A percentile compares a stretch with the other conserved stretches of the same genome.
Evolutionary conservation across 176 grass and related monocot species (phyloP).

Genomic region (Typha latifolia): DNA sequence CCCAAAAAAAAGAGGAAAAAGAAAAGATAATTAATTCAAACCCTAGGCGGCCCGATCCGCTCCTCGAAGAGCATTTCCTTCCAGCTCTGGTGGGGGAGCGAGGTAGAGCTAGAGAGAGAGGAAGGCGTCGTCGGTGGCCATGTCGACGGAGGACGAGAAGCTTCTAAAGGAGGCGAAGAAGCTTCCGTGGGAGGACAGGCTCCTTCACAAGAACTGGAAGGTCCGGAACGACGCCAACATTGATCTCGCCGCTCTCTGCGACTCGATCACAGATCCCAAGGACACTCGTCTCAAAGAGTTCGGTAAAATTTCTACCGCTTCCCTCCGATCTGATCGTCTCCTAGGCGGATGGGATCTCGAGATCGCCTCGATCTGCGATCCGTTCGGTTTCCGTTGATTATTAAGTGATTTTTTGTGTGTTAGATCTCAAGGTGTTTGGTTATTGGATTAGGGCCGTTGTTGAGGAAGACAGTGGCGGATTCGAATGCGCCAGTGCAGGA

Average conservation of each 20-base stretch:
- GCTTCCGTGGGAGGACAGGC: slow-evolving; percentile 89
- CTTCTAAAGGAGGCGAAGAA: slow-evolving; percentile 99
- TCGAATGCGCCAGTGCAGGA: slow-evolving; percentile 96
- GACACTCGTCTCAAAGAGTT: slow-evolving; percentile 87
- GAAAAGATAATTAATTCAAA: slow-evolving; percentile 34
- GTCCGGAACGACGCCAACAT: slow-evolving; percentile 98
- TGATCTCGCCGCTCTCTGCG: slow-evolving; percentile 81
- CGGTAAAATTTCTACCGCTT: slow-evolving; percentile 38
- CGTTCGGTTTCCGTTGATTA: slow-evolving; percentile 15
- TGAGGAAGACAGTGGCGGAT: slow-evolving; percentile 91
- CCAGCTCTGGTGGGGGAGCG: neutral
- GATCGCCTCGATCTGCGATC: slow-evolving; percentile 23
- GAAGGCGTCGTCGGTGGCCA: slow-evolving; percentile 29
- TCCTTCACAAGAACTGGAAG: slow-evolving; percentile 99
- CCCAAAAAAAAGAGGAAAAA: neutral
- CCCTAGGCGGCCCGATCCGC: slow-evolving; percentile 33
- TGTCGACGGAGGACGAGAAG: slow-evolving; percentile 99
- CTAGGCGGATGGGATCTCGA: neutral
- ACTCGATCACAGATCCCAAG: slow-evolving; percentile 92
- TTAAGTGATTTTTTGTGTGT: neutral
- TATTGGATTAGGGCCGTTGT: slow-evolving; percentile 59
- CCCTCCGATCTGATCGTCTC: slow-evolving; percentile 20
- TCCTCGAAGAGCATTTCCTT: slow-evolving; percentile 5
- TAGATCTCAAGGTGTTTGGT: slow-evolving; percentile 45
- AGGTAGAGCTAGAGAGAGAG: neutral